Evolutionary conservation across 108 stramenopile species (phyloP), one percentile per base, ranked within the genome.

Genomic region (Cyclostephanos invisitatus): DNA sequence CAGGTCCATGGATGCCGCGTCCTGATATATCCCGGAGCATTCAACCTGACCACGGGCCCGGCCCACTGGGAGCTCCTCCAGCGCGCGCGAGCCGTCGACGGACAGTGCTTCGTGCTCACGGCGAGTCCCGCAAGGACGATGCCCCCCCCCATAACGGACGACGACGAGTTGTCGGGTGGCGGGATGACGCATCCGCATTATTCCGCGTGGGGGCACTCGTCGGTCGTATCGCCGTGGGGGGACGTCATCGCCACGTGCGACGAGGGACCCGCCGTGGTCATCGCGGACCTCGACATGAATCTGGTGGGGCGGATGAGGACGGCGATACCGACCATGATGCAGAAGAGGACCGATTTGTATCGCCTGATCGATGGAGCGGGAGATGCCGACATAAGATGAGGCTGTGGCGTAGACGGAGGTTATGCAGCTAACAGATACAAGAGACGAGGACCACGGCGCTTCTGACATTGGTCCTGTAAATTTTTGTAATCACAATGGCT

Each of bases 201-300:
- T 77, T 93, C 98, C 25, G 99, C 99, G 5, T 99, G 98, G 98
- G 99, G 99, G 9, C 98, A 99, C 84, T 97, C 96, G 47, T 93
- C 96, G 3, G 88, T 91, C 0, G 91, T 99, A 0, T 85, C 87
- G 25, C 99, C 98, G 0, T 99, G 99, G 99, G 99, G 98, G 0
- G 91, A 91, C 37, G 86, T 99, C 7, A 42, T 98, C 0, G 97
- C 93, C 3, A 97, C 95, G 7, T 89, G 94, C 24, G 96, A 95
- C 61, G 96, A 98, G 73, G 79, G 78, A 9, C 85, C 84, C 11
- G 87, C 70, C 2, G 49, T 98, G 37, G 95, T 99, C 12, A 44
- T 91, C n/a, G 96, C 91, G 20, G 98, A 98, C 77, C 68, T 99
- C 36, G 97, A 99, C 66, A 66, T 99, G 64, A 69, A 57, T 0